These are phyloP conservation scores for Picea mariana DNA, from an alignment of 83 land plant genomes.

Conservation along the genomic window DNA sequence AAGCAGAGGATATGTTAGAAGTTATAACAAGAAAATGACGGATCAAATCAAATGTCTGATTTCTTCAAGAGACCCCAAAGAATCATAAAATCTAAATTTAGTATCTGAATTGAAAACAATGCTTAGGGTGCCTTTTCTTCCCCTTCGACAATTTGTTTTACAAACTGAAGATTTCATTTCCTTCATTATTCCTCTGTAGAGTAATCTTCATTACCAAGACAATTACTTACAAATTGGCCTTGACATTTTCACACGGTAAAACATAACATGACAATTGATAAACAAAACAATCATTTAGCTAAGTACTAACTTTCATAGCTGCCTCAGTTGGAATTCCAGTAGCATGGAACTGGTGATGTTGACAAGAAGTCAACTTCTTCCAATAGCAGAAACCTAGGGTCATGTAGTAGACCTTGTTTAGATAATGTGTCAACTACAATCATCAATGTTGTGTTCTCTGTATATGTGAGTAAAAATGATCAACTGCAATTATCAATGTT, in stretches of 20 bases:
- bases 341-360: conserved; percentile 60
- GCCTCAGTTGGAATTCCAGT: conserved; percentile 96
- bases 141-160: neutral
- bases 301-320: conserved; percentile 67
- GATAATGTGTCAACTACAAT: too few relatives aligned
- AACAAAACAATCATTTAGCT: too few relatives aligned
- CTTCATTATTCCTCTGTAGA: neutral
- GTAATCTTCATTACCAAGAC: neutral
- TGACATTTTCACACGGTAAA: neutral
- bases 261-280: neutral
- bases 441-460: too few relatives aligned
- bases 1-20: too few relatives aligned
- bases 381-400: too few relatives aligned
- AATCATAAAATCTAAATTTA: neutral
- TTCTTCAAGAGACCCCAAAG: neutral
- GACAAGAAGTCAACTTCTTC: conserved; percentile 8
- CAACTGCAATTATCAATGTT: too few relatives aligned
- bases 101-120: neutral
- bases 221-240: neutral
- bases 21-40: neutral
- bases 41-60: neutral
- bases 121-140: neutral
- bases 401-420: too few relatives aligned
- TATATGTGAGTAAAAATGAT: too few relatives aligned
- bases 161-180: neutral